Conservation (phyloP, 306 rosid species). For the Luffa acutangula region DNA sequence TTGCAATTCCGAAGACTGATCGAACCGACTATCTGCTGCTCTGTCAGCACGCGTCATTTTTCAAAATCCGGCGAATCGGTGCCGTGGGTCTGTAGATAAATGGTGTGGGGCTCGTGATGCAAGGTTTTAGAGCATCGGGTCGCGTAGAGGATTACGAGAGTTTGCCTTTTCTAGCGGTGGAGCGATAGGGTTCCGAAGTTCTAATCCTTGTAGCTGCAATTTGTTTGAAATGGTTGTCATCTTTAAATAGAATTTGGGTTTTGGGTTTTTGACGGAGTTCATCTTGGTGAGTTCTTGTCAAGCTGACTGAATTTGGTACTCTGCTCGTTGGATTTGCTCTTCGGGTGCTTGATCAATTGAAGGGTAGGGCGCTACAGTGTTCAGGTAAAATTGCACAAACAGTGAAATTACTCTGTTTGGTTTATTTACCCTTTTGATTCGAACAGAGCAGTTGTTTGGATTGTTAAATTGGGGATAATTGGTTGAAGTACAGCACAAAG, state of each 20-base stretch:
- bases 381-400: not conserved
- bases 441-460: not conserved
- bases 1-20: not conserved
- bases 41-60: not conserved
- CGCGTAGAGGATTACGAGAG: not conserved
- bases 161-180: not conserved
- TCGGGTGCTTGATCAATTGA: not conserved
- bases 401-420: not conserved
- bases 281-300: not conserved
- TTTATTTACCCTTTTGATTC: not conserved
- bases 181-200: not conserved
- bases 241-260: not conserved
- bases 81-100: slow-evolving; percentile 18
- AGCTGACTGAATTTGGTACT: not conserved
- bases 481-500: not conserved
- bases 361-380: not conserved
- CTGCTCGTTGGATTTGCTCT: not conserved
- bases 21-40: slow-evolving; percentile 8
- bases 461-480: not conserved
- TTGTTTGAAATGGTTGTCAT: not conserved
- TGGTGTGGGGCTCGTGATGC: slow-evolving; percentile 12
- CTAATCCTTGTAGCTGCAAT: not conserved
- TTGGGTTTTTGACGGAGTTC: not conserved
- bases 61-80: slow-evolving; percentile 13
- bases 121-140: not conserved